These are phyloP conservation scores for Xylaria hypoxylon DNA, from an alignment of 2,329 filamentous ascomycete genomes.

Conservation along the genomic window DNA sequence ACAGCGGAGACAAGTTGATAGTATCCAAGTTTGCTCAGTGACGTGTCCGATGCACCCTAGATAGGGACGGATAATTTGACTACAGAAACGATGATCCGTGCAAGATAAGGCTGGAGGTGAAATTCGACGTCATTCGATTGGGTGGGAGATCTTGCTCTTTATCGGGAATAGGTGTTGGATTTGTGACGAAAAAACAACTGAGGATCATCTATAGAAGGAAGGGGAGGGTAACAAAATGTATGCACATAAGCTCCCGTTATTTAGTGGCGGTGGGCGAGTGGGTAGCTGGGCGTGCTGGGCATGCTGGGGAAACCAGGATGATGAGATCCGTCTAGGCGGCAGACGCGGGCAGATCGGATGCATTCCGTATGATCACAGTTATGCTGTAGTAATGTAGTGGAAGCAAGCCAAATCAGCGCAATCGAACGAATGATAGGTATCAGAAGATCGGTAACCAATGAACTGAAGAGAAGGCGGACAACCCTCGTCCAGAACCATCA, in stretches of 20 bases:
- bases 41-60: neutral
- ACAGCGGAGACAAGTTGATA: constrained; percentile 4
- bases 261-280: constrained; percentile 25
- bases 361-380: constrained; percentile 19
- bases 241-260: constrained; percentile 23
- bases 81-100: neutral
- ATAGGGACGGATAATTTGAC: constrained; percentile 4
- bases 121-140: constrained; percentile 3
- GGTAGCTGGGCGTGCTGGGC: neutral
- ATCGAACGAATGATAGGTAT: constrained; percentile 30
- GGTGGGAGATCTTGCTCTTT: neutral
- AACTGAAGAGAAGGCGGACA: constrained; percentile 13
- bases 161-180: constrained; percentile 2
- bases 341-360: constrained; percentile 38
- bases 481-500: constrained; percentile 27
- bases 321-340: constrained; percentile 28
- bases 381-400: constrained; percentile 16
- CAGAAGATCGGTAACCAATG: constrained; percentile 33
- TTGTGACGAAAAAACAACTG: constrained; percentile 19
- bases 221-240: constrained; percentile 12
- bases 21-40: constrained; percentile 3
- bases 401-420: constrained; percentile 23
- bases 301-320: constrained; percentile 3
- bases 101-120: neutral
- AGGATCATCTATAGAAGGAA: constrained; percentile 4